phyloP scores from a whole-genome alignment of 208 protist species.

The Trypanosoma cruzi region DNA sequence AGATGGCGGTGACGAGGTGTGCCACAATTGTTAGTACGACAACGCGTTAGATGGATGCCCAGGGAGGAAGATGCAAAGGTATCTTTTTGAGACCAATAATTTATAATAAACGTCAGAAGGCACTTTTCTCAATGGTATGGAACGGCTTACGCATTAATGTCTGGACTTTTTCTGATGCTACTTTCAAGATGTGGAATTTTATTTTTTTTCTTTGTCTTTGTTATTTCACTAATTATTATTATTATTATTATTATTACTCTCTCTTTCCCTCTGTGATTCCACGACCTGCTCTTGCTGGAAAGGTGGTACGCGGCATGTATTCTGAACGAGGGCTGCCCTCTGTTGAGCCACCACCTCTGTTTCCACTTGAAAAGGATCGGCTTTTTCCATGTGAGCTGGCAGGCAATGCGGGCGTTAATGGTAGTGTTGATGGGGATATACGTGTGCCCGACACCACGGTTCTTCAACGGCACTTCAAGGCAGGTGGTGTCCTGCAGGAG shows the following conservation, averaged over 20 bases:
- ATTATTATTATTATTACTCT: background rate
- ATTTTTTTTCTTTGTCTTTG: conserved; percentile 5
- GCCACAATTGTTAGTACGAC: background rate
- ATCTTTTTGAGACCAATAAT: background rate
- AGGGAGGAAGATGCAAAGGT: background rate
- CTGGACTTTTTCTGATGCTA: background rate
- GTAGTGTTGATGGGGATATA: background rate
- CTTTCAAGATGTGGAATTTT: background rate
- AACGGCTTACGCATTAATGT: background rate
- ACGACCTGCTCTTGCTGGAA: background rate
- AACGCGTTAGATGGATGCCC: background rate
- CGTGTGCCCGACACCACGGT: conserved; percentile 21
- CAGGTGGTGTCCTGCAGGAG: conserved; percentile 29
- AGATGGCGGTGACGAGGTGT: background rate
- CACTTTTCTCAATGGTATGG: background rate
- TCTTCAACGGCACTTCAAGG: conserved; percentile 35
- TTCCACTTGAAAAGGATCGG: conserved; percentile 9
- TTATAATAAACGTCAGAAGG: background rate
- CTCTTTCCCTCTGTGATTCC: background rate
- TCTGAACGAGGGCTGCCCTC: conserved; percentile 13
- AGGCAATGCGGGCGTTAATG: background rate
- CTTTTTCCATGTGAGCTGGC: conserved; percentile 13
- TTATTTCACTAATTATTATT: background rate
- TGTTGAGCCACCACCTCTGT: conserved; percentile 15
- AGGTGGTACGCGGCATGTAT: background rate